Base-by-base conservation (phyloP, 495 filamentous ascomycete genomes). In the Xylaria intraflava region DNA sequence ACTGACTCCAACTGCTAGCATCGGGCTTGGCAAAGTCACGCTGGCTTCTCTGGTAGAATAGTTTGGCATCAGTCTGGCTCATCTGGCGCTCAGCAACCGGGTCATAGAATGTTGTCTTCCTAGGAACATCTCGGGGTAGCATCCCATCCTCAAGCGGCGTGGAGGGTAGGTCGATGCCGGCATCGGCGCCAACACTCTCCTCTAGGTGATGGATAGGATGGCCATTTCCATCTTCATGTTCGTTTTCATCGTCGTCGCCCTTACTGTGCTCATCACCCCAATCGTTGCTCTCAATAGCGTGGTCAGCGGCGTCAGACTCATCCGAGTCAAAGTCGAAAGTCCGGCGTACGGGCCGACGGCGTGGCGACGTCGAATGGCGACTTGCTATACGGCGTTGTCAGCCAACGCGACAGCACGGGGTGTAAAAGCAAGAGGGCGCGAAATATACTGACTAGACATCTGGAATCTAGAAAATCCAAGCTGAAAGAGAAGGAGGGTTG, bases 1-100 rank as follows among this genome's bases (percentile, higher is more conserved):
- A 72, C 56, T 72, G 78, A 55, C 64, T 71, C 61, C 70, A 78
- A 59, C 65, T 78, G 57, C 69, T 69, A 14, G 66, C 72, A 26
- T 70, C 59, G 38, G 68, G 65, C 57, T 74, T 68, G 47, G 75
- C 68, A 17, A 66, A 71, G 35, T 85, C 81, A 19, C 84, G 71
- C 68, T 90, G 87, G 69, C 89, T 90, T 53, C 89, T 79, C 64
- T 95, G 93, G 69, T 95, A 98, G 73, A 96, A 91, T 26, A 96
- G 77, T 66, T 93, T 96, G 31, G 92, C 88, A 62, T 98, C 92
- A 19, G 86, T 80, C 69, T 96, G 89, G 55, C 83, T 89, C 78
- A 92, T 83, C 56, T 88, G 87, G 62, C 91, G 93, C 66, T 98
- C 92, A 52, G 84, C 83, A n/a, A 87, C 82, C 64, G 87, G 84